Evolutionary conservation across 164 flowering plant species (phyloP), one percentile per base, ranked within the genome.

Genomic region (Berberis vulgaris): DNA sequence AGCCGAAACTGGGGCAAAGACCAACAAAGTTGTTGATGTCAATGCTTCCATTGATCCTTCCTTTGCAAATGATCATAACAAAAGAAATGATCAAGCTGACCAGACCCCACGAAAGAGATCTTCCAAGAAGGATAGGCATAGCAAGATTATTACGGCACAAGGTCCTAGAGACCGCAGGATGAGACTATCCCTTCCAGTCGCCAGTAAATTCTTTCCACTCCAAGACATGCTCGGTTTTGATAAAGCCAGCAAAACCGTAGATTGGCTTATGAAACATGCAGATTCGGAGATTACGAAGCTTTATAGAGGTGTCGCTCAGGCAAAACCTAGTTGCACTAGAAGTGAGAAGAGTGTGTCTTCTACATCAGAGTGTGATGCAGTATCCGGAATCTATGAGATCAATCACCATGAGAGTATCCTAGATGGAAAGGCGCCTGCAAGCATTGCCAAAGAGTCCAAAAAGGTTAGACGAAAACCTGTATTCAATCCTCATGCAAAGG

Each of bases 221-320:
- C 97, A 89, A 69, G 97, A 87, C 76, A 71, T 76, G 83, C 76
- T 87, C 3, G 86, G 88, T 6, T 83, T 70, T 57, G 94, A 89
- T 52, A 87, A 84, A 63, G 87, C 97, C 0, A 89, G 97, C 66
- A 83, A 80, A 62, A 87, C 97, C 1, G 84, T 89, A 0, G 87
- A 83, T n/a, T 89, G 97, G 97, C 47, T 89, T 59, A 76, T 87
- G n/a, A 41, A 8, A 1, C 80, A 83, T 43, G 74, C 91, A 1
- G 77, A 72, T 58, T 8, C 66, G 0, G 88, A 82, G 5, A 87
- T 89, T 69, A 73, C 72, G 57, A 80, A 83, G 62, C 78, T 87
- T 38, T 43, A 54, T 2, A 63, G 61, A 50, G 67, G 60, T 57
- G 41, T 52, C 4, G 10, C 11, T 26, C 67, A 64, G 11, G 38